Evolutionary conservation across 495 filamentous ascomycete species (phyloP), one percentile per base, ranked within the genome.

Genomic region (Trichocladium antarcticum): DNA sequence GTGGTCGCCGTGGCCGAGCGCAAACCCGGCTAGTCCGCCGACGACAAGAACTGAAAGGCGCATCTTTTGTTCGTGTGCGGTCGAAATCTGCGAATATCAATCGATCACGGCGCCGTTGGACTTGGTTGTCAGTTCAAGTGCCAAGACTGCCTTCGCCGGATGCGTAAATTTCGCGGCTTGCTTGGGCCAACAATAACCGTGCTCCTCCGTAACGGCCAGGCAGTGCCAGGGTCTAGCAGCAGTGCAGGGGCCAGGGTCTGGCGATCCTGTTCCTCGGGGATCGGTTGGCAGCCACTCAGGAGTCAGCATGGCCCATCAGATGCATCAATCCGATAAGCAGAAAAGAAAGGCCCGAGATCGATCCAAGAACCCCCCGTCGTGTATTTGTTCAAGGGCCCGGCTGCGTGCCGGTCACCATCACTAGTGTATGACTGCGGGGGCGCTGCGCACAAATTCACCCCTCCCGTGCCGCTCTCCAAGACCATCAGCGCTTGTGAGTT

Each of bases 1-100:
- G 47, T 73, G 70, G 47, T 68, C 76, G 48, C 82, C 82, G 59
- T 76, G 81, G 34, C 72, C 79, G 48, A 76, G 53, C 37, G 49
- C 58, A 34, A 20, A 34, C 14, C 55, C 52, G 8, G 50, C 53
- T 2, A 63, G 12, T 6, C 47, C 52, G 12, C 56, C 37, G 31
- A 64, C 28, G 51, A 58, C n/a, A 7, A 58, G 10, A 34, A n/a
- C n/a, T n/a, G n/a, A n/a, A n/a, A n/a, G n/a, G 11, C 34, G 24
- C 19, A 5, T 40, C 17, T 47, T 11, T 17, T 42, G 28, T 32
- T 21, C 2, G 12, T n/a, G n/a, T n/a, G n/a, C n/a, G n/a, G n/a
- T n/a, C n/a, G n/a, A n/a, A n/a, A n/a, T n/a, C n/a, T n/a, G n/a
- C n/a, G n/a, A n/a, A 41, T 45, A 14, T 27, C n/a, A n/a, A n/a